A percentile compares a stretch with the other conserved stretches of the same genome.
Evolutionary conservation across 2,329 filamentous ascomycete genomes (phyloP).

Genomic region (Esteya vermicola): DNA sequence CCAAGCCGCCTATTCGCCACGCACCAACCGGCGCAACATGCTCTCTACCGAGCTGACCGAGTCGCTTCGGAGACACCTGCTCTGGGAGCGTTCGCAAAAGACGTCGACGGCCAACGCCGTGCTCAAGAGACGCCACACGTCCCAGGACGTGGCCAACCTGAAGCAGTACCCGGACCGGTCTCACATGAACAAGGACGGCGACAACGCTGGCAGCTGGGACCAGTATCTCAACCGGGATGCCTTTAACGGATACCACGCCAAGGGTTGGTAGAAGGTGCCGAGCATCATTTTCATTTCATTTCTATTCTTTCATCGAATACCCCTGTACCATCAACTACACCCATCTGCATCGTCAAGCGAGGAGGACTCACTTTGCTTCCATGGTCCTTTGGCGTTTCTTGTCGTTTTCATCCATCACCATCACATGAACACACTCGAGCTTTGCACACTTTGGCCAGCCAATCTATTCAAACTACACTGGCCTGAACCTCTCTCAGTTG

Average conservation of each 20-base stretch:
- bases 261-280: conserved; percentile 55
- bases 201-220: conserved; percentile 64
- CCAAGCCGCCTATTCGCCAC: conserved; percentile 70
- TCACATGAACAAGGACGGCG: conserved; percentile 45
- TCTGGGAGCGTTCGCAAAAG: conserved; percentile 94
- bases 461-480: too few relatives aligned
- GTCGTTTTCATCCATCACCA: not conserved
- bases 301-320: not conserved
- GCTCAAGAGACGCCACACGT: conserved; percentile 78
- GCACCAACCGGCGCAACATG: conserved; percentile 91
- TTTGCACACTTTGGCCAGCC: too few relatives aligned
- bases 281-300: not conserved
- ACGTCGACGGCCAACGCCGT: conserved; percentile 78
- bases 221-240: conserved; percentile 74
- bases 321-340: not conserved
- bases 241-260: conserved; percentile 66
- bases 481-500: too few relatives aligned
- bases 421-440: too few relatives aligned
- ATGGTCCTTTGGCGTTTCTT: not conserved
- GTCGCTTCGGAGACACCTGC: conserved; percentile 75
- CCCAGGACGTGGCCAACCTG: conserved; percentile 79
- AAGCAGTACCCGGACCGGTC: conserved; percentile 62
- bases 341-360: conserved; percentile 1
- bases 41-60: conserved; percentile 87
- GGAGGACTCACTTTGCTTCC: not conserved